Percentiles rank a stretch among this genome's conserved stretches.
Evolutionary conservation across 2,329 filamentous ascomycete genomes (phyloP).

Genomic region (Lecanoromycetidae sp.): DNA sequence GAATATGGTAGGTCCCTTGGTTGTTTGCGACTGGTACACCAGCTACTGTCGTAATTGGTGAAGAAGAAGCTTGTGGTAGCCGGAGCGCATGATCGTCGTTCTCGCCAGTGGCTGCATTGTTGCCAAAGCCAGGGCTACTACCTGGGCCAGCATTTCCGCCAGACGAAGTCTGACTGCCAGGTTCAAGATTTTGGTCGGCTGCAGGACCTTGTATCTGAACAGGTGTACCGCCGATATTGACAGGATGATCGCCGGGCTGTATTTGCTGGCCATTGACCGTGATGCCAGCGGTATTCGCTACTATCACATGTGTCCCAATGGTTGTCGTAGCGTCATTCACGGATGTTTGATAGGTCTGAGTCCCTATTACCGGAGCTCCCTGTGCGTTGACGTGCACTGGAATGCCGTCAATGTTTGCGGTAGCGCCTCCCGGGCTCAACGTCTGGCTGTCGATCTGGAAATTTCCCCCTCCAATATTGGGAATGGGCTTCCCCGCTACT

Average conservation of each 20-base stretch:
- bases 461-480: background rate
- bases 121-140: background rate
- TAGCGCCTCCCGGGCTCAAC: background rate
- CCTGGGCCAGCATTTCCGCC: too few relatives aligned
- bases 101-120: background rate
- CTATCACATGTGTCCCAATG: background rate
- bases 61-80: background rate
- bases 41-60: background rate
- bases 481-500: conserved; percentile 1
- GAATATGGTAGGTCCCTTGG: background rate
- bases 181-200: too few relatives aligned
- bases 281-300: conserved; percentile 1
- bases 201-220: background rate
- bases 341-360: background rate
- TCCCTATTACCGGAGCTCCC: background rate
- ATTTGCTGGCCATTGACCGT: background rate
- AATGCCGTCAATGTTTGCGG: background rate
- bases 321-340: background rate
- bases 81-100: background rate
- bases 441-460: background rate
- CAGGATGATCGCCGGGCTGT: background rate
- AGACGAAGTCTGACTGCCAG: too few relatives aligned
- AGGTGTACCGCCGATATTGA: background rate
- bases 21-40: background rate
- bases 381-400: conserved; percentile 5